phyloP scores from a whole-genome alignment of 345 rosid species.

The Theobroma cacao region DNA sequence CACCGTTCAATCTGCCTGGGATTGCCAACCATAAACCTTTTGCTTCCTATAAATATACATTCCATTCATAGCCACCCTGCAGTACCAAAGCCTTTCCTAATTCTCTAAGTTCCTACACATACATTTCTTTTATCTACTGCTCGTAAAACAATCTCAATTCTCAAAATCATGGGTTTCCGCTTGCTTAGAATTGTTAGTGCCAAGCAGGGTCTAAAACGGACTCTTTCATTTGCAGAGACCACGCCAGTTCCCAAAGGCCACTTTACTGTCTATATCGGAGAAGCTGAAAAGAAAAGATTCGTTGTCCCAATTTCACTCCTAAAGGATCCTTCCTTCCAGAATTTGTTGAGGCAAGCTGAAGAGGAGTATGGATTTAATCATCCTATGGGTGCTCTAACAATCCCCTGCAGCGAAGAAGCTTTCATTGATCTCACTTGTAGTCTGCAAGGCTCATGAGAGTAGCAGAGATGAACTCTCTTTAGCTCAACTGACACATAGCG shows the following conservation, averaged over 20 bases:
- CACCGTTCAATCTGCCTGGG: background rate
- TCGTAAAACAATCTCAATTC: background rate
- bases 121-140: background rate
- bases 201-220: background rate
- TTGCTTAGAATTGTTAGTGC: background rate
- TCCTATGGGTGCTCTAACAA: conserved; percentile 53
- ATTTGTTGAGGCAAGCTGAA: conserved; percentile 36
- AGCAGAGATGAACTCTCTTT: background rate
- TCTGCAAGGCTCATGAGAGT: conserved; percentile 15
- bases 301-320: conserved; percentile 42
- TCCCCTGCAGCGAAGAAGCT: conserved; percentile 48
- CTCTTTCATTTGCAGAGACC: background rate
- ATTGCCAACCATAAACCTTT: background rate
- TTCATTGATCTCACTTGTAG: conserved; percentile 40
- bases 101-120: background rate
- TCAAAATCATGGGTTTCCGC: background rate
- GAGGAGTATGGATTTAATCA: conserved; percentile 52
- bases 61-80: background rate
- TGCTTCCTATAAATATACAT: background rate
- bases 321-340: conserved; percentile 41
- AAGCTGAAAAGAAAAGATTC: conserved; percentile 37
- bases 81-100: background rate
- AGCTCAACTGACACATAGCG: background rate
- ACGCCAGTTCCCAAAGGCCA: conserved; percentile 36
- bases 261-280: conserved; percentile 58